Evolutionary conservation across 164 flowering plant species (phyloP).

Genomic region (Umbilicus rupestris): DNA sequence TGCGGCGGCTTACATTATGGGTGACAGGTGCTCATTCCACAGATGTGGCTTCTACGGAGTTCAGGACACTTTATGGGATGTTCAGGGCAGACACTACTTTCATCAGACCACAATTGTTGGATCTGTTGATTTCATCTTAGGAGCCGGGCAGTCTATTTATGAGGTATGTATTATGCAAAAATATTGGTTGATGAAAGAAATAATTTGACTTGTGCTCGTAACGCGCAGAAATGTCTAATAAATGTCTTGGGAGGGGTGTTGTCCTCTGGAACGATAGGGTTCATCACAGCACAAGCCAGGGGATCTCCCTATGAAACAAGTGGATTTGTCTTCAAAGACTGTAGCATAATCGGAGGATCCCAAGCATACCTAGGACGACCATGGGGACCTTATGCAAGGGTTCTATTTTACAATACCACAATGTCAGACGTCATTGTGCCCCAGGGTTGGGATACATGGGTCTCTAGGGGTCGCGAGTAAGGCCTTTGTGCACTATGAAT

Average conservation of each 20-base stretch:
- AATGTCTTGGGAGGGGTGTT: constrained; percentile 3
- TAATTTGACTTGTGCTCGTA: neutral
- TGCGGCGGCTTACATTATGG: constrained; percentile 15
- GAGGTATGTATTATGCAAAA: constrained; percentile 15
- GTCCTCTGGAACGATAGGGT: neutral
- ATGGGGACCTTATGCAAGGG: constrained; percentile 28
- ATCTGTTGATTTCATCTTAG: constrained; percentile 30
- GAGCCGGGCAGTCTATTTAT: constrained; percentile 25
- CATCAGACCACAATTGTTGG: constrained; percentile 21
- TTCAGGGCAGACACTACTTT: constrained; percentile 22
- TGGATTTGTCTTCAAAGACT: constrained; percentile 30
- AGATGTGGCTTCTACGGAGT: constrained; percentile 16
- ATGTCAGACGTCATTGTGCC: constrained; percentile 20
- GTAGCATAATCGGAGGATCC: constrained; percentile 21
- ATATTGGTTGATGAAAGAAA: too few species aligned
- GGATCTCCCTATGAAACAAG: constrained; percentile 15
- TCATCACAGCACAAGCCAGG: constrained; percentile 3
- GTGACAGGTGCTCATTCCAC: constrained; percentile 21
- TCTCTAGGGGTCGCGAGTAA: constrained; percentile 18
- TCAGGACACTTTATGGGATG: constrained; percentile 30
- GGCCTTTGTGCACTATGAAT: constrained; percentile 1
- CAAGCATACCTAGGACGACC: constrained; percentile 27
- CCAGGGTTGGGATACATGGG: constrained; percentile 28
- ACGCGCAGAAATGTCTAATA: constrained; percentile 4
- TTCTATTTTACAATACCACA: constrained; percentile 20